Evolutionary conservation across 1,139 yeast genomes (phyloP).

Genomic region (Candida pseudoviswanathii): DNA sequence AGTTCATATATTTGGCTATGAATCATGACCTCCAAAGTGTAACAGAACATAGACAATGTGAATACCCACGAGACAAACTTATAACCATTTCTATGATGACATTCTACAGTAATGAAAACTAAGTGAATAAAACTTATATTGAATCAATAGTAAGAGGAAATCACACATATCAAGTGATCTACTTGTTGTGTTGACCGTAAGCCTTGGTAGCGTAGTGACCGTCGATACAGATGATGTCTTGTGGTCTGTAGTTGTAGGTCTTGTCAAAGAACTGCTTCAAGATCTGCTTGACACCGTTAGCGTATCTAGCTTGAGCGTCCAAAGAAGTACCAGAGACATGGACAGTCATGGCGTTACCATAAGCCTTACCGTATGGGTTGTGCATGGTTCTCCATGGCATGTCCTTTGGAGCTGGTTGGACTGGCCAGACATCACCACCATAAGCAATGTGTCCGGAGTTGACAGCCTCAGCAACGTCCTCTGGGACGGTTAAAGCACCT

Average conservation of each 20-base stretch:
- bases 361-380: constrained; percentile 57
- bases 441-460: constrained; percentile 68
- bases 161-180: not conserved
- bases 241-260: constrained; percentile 67
- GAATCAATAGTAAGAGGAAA: not conserved
- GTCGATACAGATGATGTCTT: constrained; percentile 70
- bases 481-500: constrained; percentile 74
- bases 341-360: constrained; percentile 84
- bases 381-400: constrained; percentile 79
- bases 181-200: constrained; percentile 23
- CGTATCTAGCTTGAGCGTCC: constrained; percentile 78
- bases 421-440: constrained; percentile 85
- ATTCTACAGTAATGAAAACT: not conserved
- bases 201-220: constrained; percentile 78
- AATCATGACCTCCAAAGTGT: no score
- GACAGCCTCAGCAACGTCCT: constrained; percentile 77
- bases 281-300: constrained; percentile 67
- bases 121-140: not conserved
- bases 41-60: no score
- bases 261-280: constrained; percentile 64
- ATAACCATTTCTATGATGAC: not conserved
- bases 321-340: constrained; percentile 80
- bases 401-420: constrained; percentile 75
- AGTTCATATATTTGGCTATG: no score
- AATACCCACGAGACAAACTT: no score